phyloP scores from a whole-genome alignment of 2,329 filamentous ascomycete species.

The Gyromitra esculenta region DNA sequence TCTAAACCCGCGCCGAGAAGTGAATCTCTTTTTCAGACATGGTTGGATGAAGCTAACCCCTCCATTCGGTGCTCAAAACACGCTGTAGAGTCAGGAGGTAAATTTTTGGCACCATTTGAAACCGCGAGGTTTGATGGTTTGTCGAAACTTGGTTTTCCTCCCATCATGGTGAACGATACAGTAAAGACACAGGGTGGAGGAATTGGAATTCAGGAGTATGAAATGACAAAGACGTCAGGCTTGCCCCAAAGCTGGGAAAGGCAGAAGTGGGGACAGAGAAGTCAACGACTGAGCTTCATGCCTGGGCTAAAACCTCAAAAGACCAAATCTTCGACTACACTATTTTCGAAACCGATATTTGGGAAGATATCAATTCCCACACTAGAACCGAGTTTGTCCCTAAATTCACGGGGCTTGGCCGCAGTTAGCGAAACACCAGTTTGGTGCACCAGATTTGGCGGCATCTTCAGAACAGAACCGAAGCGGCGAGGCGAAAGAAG shows the following conservation, averaged over 20 bases:
- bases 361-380: background rate
- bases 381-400: background rate
- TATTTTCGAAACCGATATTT: background rate
- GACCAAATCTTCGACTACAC: background rate
- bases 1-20: background rate
- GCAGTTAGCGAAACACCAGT: background rate
- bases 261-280: background rate
- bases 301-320: background rate
- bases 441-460: background rate
- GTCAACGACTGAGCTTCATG: background rate
- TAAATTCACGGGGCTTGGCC: background rate
- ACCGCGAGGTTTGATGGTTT: background rate
- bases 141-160: no score
- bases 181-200: no score
- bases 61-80: background rate
- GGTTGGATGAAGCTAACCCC: background rate
- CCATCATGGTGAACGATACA: no score
- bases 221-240: background rate
- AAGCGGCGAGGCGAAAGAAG: background rate
- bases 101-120: background rate
- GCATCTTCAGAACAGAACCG: background rate
- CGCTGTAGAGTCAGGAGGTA: background rate
- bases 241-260: background rate
- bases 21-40: background rate
- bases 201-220: background rate